A percentile compares a stretch with the other conserved stretches of the same genome.
phyloP scores from a whole-genome alignment of 345 rosid species.

The Conringia planisiliqua region DNA sequence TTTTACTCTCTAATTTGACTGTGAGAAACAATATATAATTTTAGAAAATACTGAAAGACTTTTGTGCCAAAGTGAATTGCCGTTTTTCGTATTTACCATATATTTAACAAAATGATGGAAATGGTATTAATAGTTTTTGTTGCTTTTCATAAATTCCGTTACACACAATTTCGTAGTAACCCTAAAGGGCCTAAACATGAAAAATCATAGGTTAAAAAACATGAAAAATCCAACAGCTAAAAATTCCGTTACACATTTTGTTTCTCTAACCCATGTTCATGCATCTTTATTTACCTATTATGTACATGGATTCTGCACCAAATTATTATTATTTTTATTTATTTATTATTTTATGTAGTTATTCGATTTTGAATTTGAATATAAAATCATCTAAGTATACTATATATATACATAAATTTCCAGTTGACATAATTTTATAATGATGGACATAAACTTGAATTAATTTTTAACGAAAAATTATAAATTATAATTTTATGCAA shows the following conservation, averaged over 20 bases:
- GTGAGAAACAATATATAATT: not conserved
- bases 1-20: not conserved
- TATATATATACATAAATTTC: too few relatives aligned
- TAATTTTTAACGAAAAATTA: too few relatives aligned
- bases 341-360: too few relatives aligned
- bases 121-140: not conserved
- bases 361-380: too few relatives aligned
- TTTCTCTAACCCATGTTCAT: not conserved
- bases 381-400: too few relatives aligned
- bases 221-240: conserved; percentile 3
- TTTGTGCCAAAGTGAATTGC: not conserved
- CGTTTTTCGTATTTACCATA: not conserved
- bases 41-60: not conserved
- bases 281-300: not conserved
- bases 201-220: conserved; percentile 1
- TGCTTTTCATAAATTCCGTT: conserved; percentile 2
- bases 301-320: too few relatives aligned
- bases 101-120: not conserved
- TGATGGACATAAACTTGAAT: too few relatives aligned
- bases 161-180: conserved; percentile 11
- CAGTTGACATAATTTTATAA: too few relatives aligned
- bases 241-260: conserved; percentile 8
- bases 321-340: too few relatives aligned
- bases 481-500: too few relatives aligned
- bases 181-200: conserved; percentile 16